Evolutionary conservation across 306 rosid genomes (phyloP).

Genomic region (Vicia faba): DNA sequence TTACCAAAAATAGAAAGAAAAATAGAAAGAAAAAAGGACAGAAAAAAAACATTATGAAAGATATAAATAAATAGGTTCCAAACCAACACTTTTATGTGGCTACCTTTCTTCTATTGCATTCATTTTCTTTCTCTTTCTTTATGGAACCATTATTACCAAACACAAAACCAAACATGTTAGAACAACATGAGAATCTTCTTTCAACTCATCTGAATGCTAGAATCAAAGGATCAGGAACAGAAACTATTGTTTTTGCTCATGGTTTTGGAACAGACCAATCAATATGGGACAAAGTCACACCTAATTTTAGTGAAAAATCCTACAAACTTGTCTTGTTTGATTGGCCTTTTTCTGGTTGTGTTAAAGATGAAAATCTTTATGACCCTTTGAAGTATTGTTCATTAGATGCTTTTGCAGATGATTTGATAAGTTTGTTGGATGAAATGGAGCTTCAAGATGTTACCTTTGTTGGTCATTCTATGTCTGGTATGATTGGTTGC

Average conservation of each 20-base stretch:
- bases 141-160: not conserved
- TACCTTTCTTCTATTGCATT: not conserved
- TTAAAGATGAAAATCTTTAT: constrained; percentile 48
- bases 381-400: constrained; percentile 60
- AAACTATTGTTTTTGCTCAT: constrained; percentile 75
- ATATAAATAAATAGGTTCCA: constrained; percentile 39
- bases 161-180: constrained; percentile 37
- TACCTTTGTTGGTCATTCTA: constrained; percentile 82
- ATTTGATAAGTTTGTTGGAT: constrained; percentile 55
- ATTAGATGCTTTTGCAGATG: constrained; percentile 63
- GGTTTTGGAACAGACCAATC: constrained; percentile 88
- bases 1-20: not conserved
- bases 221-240: constrained; percentile 49
- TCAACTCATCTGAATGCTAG: constrained; percentile 52
- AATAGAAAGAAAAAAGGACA: not conserved
- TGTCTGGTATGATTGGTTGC: constrained; percentile 95
- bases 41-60: not conserved
- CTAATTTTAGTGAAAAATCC: constrained; percentile 40
- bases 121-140: not conserved
- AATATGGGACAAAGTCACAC: constrained; percentile 73
- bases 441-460: constrained; percentile 54
- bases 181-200: constrained; percentile 35
- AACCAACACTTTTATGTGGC: constrained; percentile 23
- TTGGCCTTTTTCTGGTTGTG: constrained; percentile 76
- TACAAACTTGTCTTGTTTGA: constrained; percentile 63